These are phyloP conservation scores for Leptodermis oblonga DNA, from an alignment of 257 asterid species.

Conservation along the genomic window DNA sequence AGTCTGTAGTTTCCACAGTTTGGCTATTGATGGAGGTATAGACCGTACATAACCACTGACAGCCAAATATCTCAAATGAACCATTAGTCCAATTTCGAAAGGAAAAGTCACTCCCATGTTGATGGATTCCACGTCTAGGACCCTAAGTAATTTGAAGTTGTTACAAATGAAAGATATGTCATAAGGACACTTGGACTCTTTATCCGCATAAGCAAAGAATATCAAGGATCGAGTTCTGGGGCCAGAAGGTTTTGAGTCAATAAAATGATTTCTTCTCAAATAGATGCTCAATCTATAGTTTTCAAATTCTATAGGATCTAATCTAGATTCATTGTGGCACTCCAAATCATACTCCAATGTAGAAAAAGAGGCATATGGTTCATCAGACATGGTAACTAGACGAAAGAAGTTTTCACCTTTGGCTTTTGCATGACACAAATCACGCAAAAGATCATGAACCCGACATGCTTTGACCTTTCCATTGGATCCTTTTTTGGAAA, in stretches of 20 bases:
- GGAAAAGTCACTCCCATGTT: not conserved
- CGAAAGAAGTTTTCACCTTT: not conserved
- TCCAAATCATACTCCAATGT: not conserved
- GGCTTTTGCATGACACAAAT: not conserved
- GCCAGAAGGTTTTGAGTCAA: slow-evolving; percentile 9
- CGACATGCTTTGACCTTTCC: slow-evolving; percentile 11
- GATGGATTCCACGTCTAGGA: slow-evolving; percentile 8
- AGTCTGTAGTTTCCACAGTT: slow-evolving; percentile 8
- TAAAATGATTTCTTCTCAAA: slow-evolving; percentile 4
- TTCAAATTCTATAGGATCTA: not conserved
- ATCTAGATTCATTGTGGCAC: not conserved
- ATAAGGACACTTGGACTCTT: slow-evolving; percentile 3
- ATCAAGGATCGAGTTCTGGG: not conserved
- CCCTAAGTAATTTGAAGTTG: slow-evolving; percentile 6
- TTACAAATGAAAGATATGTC: slow-evolving; percentile 6
- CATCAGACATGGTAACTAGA: not conserved
- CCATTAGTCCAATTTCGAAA: not conserved
- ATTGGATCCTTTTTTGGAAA: not conserved
- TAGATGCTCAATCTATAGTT: slow-evolving; percentile 2
- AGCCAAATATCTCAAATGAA: slow-evolving; percentile 19
- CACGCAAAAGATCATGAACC: slow-evolving; percentile 4
- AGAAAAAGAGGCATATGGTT: slow-evolving; percentile 5
- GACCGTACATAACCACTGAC: not conserved
- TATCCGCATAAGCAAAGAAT: slow-evolving; percentile 10
- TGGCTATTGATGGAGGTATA: not conserved